These are phyloP conservation scores for Phytopythium oedochilum DNA, from an alignment of 352 stramenopile species.

Conservation along the genomic window DNA sequence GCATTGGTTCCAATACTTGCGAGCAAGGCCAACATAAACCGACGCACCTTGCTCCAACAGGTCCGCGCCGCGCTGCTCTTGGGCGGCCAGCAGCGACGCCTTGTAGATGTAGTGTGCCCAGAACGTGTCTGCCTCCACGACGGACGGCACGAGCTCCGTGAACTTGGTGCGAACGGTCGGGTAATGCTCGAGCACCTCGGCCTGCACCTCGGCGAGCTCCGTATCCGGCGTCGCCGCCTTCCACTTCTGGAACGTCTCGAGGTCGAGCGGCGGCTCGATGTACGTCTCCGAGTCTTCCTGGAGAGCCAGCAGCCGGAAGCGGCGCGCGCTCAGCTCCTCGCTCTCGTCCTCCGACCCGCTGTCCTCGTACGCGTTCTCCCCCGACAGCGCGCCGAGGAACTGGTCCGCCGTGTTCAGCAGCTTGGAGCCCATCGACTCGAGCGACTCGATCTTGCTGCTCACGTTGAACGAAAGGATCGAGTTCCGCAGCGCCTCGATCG, in stretches of 20 bases:
- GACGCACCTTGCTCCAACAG: conserved; percentile 56
- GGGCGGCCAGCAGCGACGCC: conserved; percentile 54
- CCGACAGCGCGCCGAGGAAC: conserved; percentile 43
- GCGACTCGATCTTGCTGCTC: conserved; percentile 24
- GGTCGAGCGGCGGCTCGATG: conserved; percentile 41
- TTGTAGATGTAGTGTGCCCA: conserved; percentile 79
- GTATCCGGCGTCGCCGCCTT: conserved; percentile 19
- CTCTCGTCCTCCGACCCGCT: conserved; percentile 26
- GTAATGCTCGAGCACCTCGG: conserved; percentile 61
- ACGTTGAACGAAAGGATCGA: too few species aligned
- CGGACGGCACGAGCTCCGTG: conserved; percentile 46
- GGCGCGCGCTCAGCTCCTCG: conserved; percentile 32
- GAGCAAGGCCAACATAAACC: background rate
- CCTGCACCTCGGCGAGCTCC: conserved; percentile 37
- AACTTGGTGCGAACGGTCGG: conserved; percentile 53
- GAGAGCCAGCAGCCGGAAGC: conserved; percentile 53
- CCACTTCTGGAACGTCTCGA: conserved; percentile 69
- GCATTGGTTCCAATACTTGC: background rate
- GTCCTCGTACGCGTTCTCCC: conserved; percentile 20
- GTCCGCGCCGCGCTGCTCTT: conserved; percentile 59
- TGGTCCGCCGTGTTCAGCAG: conserved; percentile 67
- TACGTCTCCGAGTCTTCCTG: conserved; percentile 69
- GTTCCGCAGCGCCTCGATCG: conserved; percentile 22
- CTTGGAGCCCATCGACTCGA: conserved; percentile 61
- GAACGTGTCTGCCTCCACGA: conserved; percentile 45